Evolutionary conservation across 2,329 filamentous ascomycete genomes (phyloP).

Genomic region (Trichophyton benhamiae): DNA sequence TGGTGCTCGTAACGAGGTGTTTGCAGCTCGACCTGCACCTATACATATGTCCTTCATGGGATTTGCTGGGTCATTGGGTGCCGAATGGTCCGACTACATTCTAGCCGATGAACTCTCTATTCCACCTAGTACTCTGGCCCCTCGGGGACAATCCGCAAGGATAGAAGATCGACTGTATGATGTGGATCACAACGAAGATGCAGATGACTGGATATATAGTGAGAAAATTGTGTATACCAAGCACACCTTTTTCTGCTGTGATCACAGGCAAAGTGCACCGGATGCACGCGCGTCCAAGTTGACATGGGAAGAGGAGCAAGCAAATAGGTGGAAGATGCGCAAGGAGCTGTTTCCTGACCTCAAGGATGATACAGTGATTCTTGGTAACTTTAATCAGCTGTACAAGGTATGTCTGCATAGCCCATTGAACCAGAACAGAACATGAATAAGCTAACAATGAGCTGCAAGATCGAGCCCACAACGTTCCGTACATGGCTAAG

Average conservation of each 20-base stretch:
- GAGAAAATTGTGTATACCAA: conserved; percentile 93
- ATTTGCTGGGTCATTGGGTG: conserved; percentile 87
- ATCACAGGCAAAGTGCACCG: conserved; percentile 80
- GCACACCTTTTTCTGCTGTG: conserved; percentile 96
- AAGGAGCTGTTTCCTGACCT: conserved; percentile 80
- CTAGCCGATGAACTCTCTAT: conserved; percentile 82
- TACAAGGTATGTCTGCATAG: conserved; percentile 61
- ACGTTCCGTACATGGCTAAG: conserved; percentile 93
- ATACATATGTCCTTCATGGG: conserved; percentile 99
- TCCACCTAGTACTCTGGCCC: conserved; percentile 66
- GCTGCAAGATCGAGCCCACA: conserved; percentile 74
- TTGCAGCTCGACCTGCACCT: conserved; percentile 83
- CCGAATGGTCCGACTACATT: conserved; percentile 98
- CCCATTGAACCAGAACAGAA: not conserved
- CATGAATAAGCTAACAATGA: not conserved
- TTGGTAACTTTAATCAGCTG: conserved; percentile 96
- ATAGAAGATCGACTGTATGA: conserved; percentile 55
- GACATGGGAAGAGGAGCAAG: conserved; percentile 74
- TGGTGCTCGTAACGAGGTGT: conserved; percentile 93
- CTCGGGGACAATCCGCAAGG: conserved; percentile 61
- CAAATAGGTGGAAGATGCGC: conserved; percentile 77
- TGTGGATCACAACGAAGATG: conserved; percentile 54
- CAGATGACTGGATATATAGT: conserved; percentile 81
- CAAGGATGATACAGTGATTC: conserved; percentile 70
- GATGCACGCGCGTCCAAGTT: conserved; percentile 55